phyloP scores from a whole-genome alignment of 2,329 filamentous ascomycete genomes.

The Calonectria pauciramosa region DNA sequence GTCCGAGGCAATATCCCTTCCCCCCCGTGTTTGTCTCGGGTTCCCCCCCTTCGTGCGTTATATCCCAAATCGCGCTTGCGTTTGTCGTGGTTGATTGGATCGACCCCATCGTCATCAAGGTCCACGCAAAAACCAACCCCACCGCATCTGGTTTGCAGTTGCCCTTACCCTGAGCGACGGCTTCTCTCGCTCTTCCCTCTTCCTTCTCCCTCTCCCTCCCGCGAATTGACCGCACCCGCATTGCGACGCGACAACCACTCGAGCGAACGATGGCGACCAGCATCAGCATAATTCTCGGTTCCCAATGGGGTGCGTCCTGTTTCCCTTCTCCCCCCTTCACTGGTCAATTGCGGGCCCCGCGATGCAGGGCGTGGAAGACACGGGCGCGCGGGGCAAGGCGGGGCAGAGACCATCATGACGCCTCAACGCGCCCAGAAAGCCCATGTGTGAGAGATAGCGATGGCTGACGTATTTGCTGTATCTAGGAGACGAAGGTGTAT shows the following conservation, averaged over 20 bases:
- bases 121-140: not conserved
- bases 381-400: not conserved
- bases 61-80: not conserved
- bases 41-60: not conserved
- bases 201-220: not conserved
- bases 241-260: not conserved
- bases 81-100: not conserved
- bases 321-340: not conserved
- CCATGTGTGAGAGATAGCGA: not conserved
- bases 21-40: not conserved
- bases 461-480: not conserved
- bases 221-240: not conserved
- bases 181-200: not conserved
- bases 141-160: not conserved
- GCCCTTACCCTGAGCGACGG: not conserved
- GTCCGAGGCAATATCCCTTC: not conserved
- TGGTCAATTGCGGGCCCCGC: not conserved
- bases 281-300: not conserved
- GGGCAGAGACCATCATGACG: not conserved
- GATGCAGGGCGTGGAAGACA: not conserved
- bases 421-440: not conserved
- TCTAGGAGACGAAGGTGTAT: not conserved
- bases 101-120: not conserved
- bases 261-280: not conserved
- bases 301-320: not conserved